Evolutionary conservation across 2,329 filamentous ascomycete species (phyloP).

Genomic region (Gaeumannomyces tritici): DNA sequence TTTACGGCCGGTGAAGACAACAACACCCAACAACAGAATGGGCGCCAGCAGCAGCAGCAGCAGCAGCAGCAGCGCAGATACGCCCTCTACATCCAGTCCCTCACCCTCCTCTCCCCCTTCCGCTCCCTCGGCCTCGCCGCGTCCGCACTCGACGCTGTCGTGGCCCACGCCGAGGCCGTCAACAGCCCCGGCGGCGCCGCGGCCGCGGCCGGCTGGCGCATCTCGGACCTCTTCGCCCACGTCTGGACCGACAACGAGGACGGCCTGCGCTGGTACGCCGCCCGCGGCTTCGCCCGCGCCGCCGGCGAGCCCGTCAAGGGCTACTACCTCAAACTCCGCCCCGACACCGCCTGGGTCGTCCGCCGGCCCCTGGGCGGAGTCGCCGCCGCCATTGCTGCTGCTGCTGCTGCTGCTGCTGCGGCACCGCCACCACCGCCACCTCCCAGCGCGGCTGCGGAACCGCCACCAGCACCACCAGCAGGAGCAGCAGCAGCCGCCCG

Average conservation of each 20-base stretch:
- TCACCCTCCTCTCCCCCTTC: constrained; percentile 55
- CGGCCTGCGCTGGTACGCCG: constrained; percentile 51
- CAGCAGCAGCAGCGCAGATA: constrained; percentile 6
- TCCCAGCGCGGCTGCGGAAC: too few relatives aligned
- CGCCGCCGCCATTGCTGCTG: constrained; percentile 9
- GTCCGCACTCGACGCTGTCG: constrained; percentile 44
- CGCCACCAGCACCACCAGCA: background rate
- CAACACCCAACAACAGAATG: constrained; percentile 3
- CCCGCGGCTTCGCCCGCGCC: constrained; percentile 43
- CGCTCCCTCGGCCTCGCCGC: constrained; percentile 48
- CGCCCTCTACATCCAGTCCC: constrained; percentile 55
- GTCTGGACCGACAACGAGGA: constrained; percentile 61
- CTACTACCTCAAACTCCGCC: constrained; percentile 54
- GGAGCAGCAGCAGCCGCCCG: constrained; percentile 7
- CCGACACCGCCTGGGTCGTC: constrained; percentile 53
- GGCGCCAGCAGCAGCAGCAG: constrained; percentile 1
- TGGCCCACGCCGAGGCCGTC: constrained; percentile 23
- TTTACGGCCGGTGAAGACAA: constrained; percentile 14
- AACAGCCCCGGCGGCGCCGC: constrained; percentile 7
- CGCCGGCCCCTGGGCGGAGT: constrained; percentile 21
- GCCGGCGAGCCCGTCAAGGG: constrained; percentile 34
- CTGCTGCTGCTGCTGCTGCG: background rate
- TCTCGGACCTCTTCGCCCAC: constrained; percentile 47
- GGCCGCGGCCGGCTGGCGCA: constrained; percentile 22
- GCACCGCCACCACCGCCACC: background rate